These are phyloP conservation scores for Kondoa malvinella DNA, from an alignment of 768 basidiomycete species.

Conservation along the genomic window DNA sequence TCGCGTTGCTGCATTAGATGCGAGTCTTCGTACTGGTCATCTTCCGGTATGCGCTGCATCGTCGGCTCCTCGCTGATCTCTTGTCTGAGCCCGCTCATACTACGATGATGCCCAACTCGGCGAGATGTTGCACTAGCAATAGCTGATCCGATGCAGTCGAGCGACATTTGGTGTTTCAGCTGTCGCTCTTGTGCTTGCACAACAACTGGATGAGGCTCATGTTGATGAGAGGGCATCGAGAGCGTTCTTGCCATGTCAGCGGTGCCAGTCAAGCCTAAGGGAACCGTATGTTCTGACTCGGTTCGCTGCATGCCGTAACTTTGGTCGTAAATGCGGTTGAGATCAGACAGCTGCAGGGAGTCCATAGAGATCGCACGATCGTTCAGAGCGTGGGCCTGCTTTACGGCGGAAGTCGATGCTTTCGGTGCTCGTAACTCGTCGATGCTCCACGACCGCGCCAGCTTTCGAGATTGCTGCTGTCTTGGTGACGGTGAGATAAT, in stretches of 20 bases:
- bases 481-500: slow-evolving; percentile 7
- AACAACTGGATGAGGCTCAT: neutral
- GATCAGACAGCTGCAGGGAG: slow-evolving; percentile 10
- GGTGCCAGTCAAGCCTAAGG: neutral
- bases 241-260: neutral
- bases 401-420: neutral
- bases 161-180: slow-evolving; percentile 25
- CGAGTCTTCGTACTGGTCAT: neutral
- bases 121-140: slow-evolving; percentile 24
- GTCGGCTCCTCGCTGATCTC: neutral
- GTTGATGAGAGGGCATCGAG: neutral
- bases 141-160: slow-evolving; percentile 26
- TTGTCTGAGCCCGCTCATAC: neutral
- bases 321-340: slow-evolving; percentile 12
- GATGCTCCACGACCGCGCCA: neutral
- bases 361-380: slow-evolving; percentile 11
- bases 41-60: slow-evolving; percentile 8
- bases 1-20: neutral
- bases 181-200: slow-evolving; percentile 16
- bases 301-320: neutral
- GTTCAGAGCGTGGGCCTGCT: neutral
- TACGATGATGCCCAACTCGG: slow-evolving; percentile 13
- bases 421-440: neutral
- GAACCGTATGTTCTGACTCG: too few relatives aligned
- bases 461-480: slow-evolving; percentile 4